phyloP scores from a whole-genome alignment of 2,329 filamentous ascomycete species.

The Claviceps maximensis region DNA sequence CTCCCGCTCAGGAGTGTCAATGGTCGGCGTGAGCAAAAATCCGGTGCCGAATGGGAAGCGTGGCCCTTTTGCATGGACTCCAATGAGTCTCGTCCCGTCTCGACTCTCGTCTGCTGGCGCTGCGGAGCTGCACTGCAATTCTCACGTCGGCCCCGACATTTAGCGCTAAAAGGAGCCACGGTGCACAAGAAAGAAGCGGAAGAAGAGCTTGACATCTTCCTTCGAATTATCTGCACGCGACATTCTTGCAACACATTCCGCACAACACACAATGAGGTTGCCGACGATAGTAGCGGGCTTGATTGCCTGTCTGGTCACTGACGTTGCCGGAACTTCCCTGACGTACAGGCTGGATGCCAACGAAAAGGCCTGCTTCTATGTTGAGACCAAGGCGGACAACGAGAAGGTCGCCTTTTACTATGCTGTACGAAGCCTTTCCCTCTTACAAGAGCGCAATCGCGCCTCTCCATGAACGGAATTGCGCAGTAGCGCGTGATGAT shows the following conservation, averaged over 20 bases:
- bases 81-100: not conserved
- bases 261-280: conserved; percentile 52
- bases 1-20: too few species aligned
- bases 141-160: not conserved
- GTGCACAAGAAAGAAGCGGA: not conserved
- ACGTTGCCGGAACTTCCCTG: conserved; percentile 74
- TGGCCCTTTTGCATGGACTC: conserved; percentile 5
- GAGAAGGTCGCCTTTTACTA: conserved; percentile 98
- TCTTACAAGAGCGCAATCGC: not conserved
- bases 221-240: conserved; percentile 13
- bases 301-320: conserved; percentile 55
- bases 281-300: conserved; percentile 50
- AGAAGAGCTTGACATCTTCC: not conserved
- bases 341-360: conserved; percentile 85
- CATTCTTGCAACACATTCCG: conserved; percentile 11
- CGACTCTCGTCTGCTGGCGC: not conserved
- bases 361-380: conserved; percentile 94
- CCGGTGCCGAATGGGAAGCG: conserved; percentile 10
- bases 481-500: not conserved
- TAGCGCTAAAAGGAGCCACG: conserved; percentile 3
- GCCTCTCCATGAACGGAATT: not conserved
- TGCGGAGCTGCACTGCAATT: not conserved
- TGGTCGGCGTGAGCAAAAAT: conserved; percentile 11
- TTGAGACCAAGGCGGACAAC: conserved; percentile 60
- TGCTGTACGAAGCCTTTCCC: conserved; percentile 34